Evolutionary conservation across 192 early-diverging fungal species (phyloP), one percentile per base, ranked within the genome.

Genomic region (Coemansia guatemalensis): DNA sequence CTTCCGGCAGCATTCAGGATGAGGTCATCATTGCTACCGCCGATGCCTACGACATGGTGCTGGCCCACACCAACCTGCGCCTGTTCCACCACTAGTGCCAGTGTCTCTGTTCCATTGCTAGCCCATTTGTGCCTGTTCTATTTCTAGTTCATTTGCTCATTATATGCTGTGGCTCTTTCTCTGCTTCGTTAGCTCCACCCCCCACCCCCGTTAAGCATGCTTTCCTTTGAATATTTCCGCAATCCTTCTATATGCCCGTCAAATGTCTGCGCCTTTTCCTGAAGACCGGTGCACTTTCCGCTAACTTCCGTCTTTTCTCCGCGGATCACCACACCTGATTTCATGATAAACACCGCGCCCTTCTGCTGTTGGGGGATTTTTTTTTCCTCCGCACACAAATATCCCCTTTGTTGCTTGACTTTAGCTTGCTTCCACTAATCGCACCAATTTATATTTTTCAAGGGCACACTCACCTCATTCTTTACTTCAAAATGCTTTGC

Each of bases 21-120:
- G 69, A 85, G 12, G 88, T 78, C 26, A 93, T 98, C 39, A 88
- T 99, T 58, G 83, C 86, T 23, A 77, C 87, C 23, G 92, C 93
- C 48, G 89, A 99, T 60, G 82, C 85, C 23, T 86, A 92, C 79
- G 75, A 85, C 65, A 93, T 99, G 82, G 89, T 86, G 5, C 54
- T 95, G 64, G 88, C 84, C 23, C 95, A 96, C 78, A 99, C 97
- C 57, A 85, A 85, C 61, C 86, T 91, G 64, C 85, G 96, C 58
- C 87, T 99, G 52, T 99, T 99, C 92, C 95, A 97, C 81, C 96
- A 99, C 80, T 99, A 86, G 83, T 39, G 54, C 24, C 7, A 14
- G 18, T 63, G 21, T 56, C 39, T 11, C 1, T 32, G 30, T 8
- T 39, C 35, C 35, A 39, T 39, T 11, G 35, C 35, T 39, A 39